Evolutionary conservation across 768 basidiomycete species (phyloP), one percentile per base, ranked within the genome.

Genomic region (Lentinus tigrinus): DNA sequence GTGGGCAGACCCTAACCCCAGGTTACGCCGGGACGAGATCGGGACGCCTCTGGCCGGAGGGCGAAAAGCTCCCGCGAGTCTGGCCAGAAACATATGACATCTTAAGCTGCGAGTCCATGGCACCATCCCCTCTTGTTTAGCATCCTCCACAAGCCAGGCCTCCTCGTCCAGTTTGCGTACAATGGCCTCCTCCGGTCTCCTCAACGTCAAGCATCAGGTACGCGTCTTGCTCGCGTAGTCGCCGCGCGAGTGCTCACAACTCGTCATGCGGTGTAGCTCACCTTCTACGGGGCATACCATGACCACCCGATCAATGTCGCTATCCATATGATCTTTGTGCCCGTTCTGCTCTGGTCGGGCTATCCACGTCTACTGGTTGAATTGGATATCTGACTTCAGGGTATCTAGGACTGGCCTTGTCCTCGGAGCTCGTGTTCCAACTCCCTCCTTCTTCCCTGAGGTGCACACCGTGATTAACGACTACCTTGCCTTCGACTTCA

Each of bases 211-310:
- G 63, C 82, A 85, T 39, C 90, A 92, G 77, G 90, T 87, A 61
- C 7, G 72, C 68, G 11, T 4, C 23, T 28, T 7, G 31, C 11
- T 16, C 28, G 23, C 34, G 14, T 1, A 24, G 16, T n/a, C 14
- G 10, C 24, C 42, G 27, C 21, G 43, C 17, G 46, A 9, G 44
- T 9, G 8, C 14, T 44, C 54, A 55, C 49, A 37, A 51, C 17
- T 52, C 37, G 6, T 40, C 19, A 58, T 58, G 21, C 31, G 47
- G 27, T 51, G 24, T 60, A 97, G 93, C 81, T 98, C 68, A 79
- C 87, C 24, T 96, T 96, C 78, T 98, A 98, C 71, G 93, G 93
- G 19, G 88, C 93, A 50, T 97, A 97, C 74, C 95, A 97, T 72
- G 78, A 85, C 16, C 88, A 96, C 71, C 84, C 83, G 26, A 74